Percentiles rank a stretch among this genome's conserved stretches.
These are phyloP conservation scores for Nephelium lappaceum DNA, from an alignment of 345 rosid species.

Conservation along the genomic window DNA sequence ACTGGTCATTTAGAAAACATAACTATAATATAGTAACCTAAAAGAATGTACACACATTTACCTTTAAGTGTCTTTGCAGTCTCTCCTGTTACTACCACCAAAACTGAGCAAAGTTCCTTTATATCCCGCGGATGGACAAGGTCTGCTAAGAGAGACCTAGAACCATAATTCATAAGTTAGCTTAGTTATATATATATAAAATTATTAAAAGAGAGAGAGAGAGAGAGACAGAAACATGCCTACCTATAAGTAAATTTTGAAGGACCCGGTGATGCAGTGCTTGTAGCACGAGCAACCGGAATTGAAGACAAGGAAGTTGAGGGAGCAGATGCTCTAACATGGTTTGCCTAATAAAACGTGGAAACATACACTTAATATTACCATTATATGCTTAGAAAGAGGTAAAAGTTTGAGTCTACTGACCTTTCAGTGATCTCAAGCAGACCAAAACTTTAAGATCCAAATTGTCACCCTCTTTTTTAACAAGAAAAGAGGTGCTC, in stretches of 20 bases:
- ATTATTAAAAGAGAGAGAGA: too few relatives aligned
- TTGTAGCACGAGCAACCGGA: conserved; percentile 53
- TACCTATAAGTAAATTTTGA: conserved; percentile 90
- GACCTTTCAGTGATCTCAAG: background rate
- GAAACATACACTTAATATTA: conserved; percentile 10
- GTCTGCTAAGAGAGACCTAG: conserved; percentile 95
- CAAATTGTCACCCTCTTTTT: background rate
- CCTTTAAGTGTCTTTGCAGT: conserved; percentile 83
- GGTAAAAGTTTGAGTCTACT: background rate
- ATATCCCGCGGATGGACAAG: conserved; percentile 88
- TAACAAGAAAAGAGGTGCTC: background rate
- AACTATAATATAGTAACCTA: background rate
- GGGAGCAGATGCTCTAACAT: conserved; percentile 51
- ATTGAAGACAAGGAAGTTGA: conserved; percentile 47
- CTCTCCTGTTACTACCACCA: conserved; percentile 76
- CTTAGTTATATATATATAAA: conserved; percentile 14
- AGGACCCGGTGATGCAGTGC: conserved; percentile 43
- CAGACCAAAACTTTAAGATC: background rate
- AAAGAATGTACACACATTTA: conserved; percentile 21
- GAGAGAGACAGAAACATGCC: conserved; percentile 15
- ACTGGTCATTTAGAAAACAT: background rate
- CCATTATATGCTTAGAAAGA: conserved; percentile 6
- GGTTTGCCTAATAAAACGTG: conserved; percentile 55
- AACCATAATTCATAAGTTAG: conserved; percentile 43
- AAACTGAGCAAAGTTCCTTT: conserved; percentile 94